Conservation (phyloP, 2,329 filamentous ascomycete species). For the Cryphonectria nitschkei region DNA sequence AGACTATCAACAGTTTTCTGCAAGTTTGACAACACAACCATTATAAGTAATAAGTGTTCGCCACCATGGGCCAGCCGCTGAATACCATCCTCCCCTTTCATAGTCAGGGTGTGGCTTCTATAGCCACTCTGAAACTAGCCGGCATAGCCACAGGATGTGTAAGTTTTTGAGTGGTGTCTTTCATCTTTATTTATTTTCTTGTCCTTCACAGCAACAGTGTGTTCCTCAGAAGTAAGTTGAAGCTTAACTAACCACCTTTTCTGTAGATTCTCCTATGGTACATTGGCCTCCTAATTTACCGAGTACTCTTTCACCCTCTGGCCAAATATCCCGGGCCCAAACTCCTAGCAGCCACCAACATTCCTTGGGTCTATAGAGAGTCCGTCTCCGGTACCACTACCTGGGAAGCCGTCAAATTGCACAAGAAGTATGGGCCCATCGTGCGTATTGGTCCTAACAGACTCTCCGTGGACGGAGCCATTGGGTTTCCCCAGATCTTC, state of each 20-base stretch:
- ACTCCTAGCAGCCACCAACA: conserved; percentile 12
- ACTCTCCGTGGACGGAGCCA: conserved; percentile 19
- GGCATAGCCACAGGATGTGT: not conserved
- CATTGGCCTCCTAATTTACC: conserved; percentile 16
- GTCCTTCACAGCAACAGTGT: not conserved
- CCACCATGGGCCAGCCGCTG: conserved; percentile 12
- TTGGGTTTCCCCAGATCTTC: conserved; percentile 21
- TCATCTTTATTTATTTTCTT: too few species aligned
- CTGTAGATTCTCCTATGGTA: conserved; percentile 5
- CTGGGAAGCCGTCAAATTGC: not conserved
- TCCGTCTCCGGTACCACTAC: conserved; percentile 1
- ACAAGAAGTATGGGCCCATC: conserved; percentile 23
- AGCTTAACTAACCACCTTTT: not conserved
- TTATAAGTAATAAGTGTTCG: not conserved
- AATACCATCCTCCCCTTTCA: not conserved
- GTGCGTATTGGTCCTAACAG: conserved; percentile 16
- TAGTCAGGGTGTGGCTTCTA: not conserved
- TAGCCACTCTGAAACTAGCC: not conserved
- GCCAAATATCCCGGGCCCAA: conserved; percentile 23
- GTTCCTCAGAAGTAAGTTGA: not conserved
- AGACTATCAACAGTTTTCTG: not conserved
- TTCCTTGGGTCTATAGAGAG: not conserved
- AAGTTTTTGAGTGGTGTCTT: not conserved
- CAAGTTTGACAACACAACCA: not conserved
- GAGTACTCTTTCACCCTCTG: conserved; percentile 17